Evolutionary conservation across 1,284 basidiomycete species (phyloP).

Genomic region (Trametes versicolor): DNA sequence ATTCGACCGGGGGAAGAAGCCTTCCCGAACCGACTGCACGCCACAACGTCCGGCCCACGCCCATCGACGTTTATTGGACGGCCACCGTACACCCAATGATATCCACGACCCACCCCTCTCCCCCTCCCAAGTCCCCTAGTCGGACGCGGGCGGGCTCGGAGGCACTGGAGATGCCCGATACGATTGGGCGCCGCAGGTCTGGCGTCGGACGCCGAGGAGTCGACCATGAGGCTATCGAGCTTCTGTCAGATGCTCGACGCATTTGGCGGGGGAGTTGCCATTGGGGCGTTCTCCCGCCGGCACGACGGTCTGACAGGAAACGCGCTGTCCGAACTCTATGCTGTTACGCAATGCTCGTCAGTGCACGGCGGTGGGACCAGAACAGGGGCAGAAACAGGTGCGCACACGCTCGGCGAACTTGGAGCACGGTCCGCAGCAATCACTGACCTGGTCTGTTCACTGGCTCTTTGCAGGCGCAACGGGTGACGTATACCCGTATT

Average conservation of each 20-base stretch:
- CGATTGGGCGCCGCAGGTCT: slow-evolving; percentile 2
- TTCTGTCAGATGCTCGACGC: slow-evolving; percentile 11
- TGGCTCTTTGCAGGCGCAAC: not conserved
- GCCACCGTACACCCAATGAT: not conserved
- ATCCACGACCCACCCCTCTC: not conserved
- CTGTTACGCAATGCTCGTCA: not conserved
- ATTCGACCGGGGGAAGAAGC: not conserved
- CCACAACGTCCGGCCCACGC: not conserved
- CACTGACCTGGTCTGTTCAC: not conserved
- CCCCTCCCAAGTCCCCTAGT: not conserved
- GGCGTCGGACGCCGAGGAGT: slow-evolving; percentile 22
- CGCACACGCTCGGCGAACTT: not conserved
- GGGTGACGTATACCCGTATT: no score
- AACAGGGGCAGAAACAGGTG: not conserved
- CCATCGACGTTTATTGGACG: slow-evolving; percentile 2
- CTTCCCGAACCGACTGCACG: not conserved
- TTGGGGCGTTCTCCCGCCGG: not conserved
- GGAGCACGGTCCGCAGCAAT: not conserved
- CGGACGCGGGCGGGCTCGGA: not conserved
- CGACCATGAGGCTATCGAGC: slow-evolving; percentile 23
- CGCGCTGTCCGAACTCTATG: not conserved
- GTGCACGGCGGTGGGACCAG: not conserved
- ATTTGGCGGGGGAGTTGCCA: not conserved
- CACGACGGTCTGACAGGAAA: not conserved
- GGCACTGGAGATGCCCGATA: not conserved